Base-by-base conservation (phyloP, 164 flowering plant species). In the Aristolochia fimbriata region DNA sequence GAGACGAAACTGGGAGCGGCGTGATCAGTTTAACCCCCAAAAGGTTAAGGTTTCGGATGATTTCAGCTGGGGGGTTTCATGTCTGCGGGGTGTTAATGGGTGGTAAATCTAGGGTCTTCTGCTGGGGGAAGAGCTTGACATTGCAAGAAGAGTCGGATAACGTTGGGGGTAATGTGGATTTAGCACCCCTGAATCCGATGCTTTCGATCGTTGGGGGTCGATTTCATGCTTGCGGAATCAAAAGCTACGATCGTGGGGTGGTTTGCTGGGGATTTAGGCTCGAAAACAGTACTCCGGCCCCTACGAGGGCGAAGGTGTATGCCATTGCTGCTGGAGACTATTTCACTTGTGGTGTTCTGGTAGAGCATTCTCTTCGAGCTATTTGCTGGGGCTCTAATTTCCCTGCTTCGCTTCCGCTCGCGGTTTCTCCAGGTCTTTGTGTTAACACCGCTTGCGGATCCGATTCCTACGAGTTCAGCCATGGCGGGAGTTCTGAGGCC, bases 11-110 rank as follows among this genome's bases (percentile, higher is more conserved):
- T 23, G 80, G 80, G 17, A 90, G 91, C 71, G 71, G 68, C 8
- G 87, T 88, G 15, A 82, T 79, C 21, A 74, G 73, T 63, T 63
- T 80, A 47, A 76, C 77, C n/a, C 99, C 96, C 1, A 67, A 64
- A 30, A 61, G 63, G 10, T 48, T 57, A 45, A 82, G 70, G 73
- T 93, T 90, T 74, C 79, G 58, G 63, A 77, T 62, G 70, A 77
- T 93, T 70, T 78, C 96, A 30, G 94, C 96, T 16, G 99, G 98
- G 43, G 97, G 97, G 14, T 90, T 78, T 67, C 99, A 90, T 71
- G 96, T 93, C 49, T 93, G 99, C 77, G 99, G 97, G 30, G 77
- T 87, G 48, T 33, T 81, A 6, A 83, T 81, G 25, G 85, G 81
- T 37, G 63, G 54, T 43, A 57, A 75, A 50, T 83, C 92, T 0